Evolutionary conservation across 148 eudicot species (phyloP).

Genomic region (Vaccinium corymbosum): DNA sequence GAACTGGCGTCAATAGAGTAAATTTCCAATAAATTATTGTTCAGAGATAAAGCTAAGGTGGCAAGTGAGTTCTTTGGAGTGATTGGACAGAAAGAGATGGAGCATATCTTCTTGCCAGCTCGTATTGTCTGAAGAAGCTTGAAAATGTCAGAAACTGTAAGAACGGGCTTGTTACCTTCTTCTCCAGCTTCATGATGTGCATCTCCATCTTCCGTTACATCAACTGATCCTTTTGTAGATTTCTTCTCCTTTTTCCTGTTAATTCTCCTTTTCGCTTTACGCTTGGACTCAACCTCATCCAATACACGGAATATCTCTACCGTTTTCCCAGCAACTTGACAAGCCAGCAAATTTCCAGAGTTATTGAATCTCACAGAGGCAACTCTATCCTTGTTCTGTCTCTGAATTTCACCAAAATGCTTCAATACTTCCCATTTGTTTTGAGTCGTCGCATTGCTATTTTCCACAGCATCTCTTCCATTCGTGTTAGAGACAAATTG

Average conservation of each 20-base stretch:
- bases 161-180: slow-evolving; percentile 29
- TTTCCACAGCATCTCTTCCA: slow-evolving; percentile 29
- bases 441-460: slow-evolving; percentile 23
- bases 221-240: slow-evolving; percentile 42
- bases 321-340: slow-evolving; percentile 88
- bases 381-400: slow-evolving; percentile 86
- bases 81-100: slow-evolving; percentile 69
- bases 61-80: slow-evolving; percentile 59
- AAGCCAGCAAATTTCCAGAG: slow-evolving; percentile 78
- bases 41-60: slow-evolving; percentile 79
- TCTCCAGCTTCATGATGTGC: slow-evolving; percentile 31
- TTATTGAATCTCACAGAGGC: slow-evolving; percentile 69
- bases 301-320: slow-evolving; percentile 80
- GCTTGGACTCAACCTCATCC: slow-evolving; percentile 81
- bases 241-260: slow-evolving; percentile 81
- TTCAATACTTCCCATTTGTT: slow-evolving; percentile 83
- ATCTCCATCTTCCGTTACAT: slow-evolving; percentile 42
- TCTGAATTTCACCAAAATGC: slow-evolving; percentile 78
- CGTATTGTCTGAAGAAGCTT: slow-evolving; percentile 70
- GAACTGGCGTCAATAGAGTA: slow-evolving; percentile 57
- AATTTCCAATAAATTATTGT: slow-evolving; percentile 76
- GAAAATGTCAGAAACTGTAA: slow-evolving; percentile 70
- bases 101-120: slow-evolving; percentile 84
- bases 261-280: slow-evolving; percentile 84
- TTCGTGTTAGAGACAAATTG: slow-evolving; percentile 25